Evolutionary conservation across 345 rosid genomes (phyloP).

Genomic region (Eucalyptus curtisii): DNA sequence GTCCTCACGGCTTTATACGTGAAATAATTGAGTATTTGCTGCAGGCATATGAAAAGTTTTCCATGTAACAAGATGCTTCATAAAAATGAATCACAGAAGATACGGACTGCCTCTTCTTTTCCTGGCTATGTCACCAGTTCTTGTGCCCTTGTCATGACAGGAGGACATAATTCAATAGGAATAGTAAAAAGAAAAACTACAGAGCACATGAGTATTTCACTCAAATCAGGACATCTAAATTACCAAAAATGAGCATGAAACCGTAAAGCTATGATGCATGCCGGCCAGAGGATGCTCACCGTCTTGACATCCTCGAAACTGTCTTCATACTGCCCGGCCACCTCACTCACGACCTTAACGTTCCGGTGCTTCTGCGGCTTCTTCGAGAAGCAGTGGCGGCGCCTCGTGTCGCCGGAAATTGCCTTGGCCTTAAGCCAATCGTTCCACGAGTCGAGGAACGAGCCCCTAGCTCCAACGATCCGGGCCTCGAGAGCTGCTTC

Average conservation of each 20-base stretch:
- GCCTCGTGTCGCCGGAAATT: background rate
- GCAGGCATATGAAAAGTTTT: constrained; percentile 4
- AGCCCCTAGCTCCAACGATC: constrained; percentile 34
- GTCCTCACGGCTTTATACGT: constrained; percentile 95
- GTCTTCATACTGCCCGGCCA: constrained; percentile 91
- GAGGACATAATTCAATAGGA: background rate
- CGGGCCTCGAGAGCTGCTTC: constrained; percentile 11
- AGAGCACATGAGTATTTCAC: background rate
- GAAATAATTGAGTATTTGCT: constrained; percentile 84
- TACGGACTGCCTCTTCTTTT: background rate
- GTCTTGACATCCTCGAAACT: constrained; percentile 69
- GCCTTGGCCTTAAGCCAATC: constrained; percentile 34
- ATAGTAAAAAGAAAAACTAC: background rate
- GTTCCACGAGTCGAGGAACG: constrained; percentile 46
- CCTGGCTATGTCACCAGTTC: background rate
- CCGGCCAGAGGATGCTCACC: constrained; percentile 13
- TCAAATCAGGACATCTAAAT: background rate
- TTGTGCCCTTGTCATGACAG: background rate
- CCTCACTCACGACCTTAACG: constrained; percentile 31
- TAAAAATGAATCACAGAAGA: background rate
- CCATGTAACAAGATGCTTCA: background rate
- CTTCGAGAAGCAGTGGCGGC: background rate
- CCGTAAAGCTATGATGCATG: background rate
- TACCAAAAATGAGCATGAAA: background rate
- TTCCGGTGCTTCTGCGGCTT: constrained; percentile 30